These are phyloP conservation scores for Boechera stricta DNA, from an alignment of 345 rosid genomes.

Conservation along the genomic window DNA sequence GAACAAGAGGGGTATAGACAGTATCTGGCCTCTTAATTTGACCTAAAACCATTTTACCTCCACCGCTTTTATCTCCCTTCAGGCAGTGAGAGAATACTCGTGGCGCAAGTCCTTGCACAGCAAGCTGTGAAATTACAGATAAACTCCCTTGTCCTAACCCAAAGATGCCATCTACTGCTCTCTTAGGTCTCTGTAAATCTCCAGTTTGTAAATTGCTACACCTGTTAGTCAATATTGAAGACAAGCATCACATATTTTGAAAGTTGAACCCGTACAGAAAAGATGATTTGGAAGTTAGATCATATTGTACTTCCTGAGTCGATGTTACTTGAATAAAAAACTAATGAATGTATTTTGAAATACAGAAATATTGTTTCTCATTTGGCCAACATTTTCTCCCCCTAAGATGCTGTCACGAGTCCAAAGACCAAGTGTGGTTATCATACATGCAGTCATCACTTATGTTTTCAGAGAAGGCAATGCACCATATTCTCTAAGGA, in stretches of 20 bases:
- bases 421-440: background rate
- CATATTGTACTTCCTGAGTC: background rate
- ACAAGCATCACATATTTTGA: slow-evolving; percentile 26
- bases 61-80: slow-evolving; percentile 75
- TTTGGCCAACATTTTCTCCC: background rate
- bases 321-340: background rate
- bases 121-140: slow-evolving; percentile 87
- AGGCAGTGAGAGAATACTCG: slow-evolving; percentile 90
- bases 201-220: slow-evolving; percentile 80
- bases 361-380: slow-evolving; percentile 6
- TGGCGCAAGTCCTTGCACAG: slow-evolving; percentile 76
- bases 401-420: background rate
- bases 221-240: slow-evolving; percentile 53
- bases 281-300: background rate
- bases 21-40: slow-evolving; percentile 88
- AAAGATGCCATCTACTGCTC: slow-evolving; percentile 94
- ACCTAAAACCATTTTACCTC: slow-evolving; percentile 94
- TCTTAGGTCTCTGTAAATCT: slow-evolving; percentile 75
- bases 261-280: background rate
- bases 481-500: background rate
- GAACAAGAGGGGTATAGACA: slow-evolving; percentile 85
- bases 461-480: background rate
- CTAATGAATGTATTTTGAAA: slow-evolving; percentile 9
- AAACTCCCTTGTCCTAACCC: slow-evolving; percentile 89
- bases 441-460: background rate